Percentiles rank a stretch among this genome's conserved stretches.
phyloP scores from a whole-genome alignment of 164 flowering plant genomes.

The Kalanchoe fedtschenkoi region DNA sequence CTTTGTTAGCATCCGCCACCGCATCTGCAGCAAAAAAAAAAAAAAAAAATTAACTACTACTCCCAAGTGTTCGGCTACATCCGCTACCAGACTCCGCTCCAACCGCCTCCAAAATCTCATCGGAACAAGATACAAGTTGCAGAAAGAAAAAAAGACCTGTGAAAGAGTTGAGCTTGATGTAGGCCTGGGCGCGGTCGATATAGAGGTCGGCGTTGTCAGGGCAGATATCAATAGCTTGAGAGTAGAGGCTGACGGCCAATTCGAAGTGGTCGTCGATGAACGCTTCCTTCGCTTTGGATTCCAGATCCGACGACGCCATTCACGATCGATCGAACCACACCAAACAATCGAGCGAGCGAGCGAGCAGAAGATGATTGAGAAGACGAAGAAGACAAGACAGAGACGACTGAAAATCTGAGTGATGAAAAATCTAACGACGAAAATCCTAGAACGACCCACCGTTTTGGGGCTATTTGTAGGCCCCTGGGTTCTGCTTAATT shows the following conservation, averaged over 20 bases:
- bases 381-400: background rate
- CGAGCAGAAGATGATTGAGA: too few species aligned
- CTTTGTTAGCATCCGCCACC: slow-evolving; percentile 67
- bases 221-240: slow-evolving; percentile 42
- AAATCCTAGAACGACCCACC: too few species aligned
- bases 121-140: background rate
- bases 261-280: slow-evolving; percentile 69
- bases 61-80: background rate
- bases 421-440: too few species aligned
- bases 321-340: background rate
- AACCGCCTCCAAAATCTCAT: background rate
- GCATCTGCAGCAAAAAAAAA: slow-evolving; percentile 60
- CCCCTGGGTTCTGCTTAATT: too few species aligned
- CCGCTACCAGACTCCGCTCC: background rate
- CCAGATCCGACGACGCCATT: slow-evolving; percentile 44
- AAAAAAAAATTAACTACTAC: background rate
- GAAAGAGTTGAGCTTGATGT: slow-evolving; percentile 45
- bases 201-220: slow-evolving; percentile 42
- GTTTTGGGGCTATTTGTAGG: too few species aligned
- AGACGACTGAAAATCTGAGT: too few species aligned
- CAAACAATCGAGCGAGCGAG: background rate
- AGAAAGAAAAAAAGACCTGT: slow-evolving; percentile 29
- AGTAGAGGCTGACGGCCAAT: slow-evolving; percentile 55
- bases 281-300: slow-evolving; percentile 49
- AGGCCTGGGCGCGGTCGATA: slow-evolving; percentile 67